Evolutionary conservation across 805 yeast species (phyloP).

Genomic region (Danielia oregonensis): DNA sequence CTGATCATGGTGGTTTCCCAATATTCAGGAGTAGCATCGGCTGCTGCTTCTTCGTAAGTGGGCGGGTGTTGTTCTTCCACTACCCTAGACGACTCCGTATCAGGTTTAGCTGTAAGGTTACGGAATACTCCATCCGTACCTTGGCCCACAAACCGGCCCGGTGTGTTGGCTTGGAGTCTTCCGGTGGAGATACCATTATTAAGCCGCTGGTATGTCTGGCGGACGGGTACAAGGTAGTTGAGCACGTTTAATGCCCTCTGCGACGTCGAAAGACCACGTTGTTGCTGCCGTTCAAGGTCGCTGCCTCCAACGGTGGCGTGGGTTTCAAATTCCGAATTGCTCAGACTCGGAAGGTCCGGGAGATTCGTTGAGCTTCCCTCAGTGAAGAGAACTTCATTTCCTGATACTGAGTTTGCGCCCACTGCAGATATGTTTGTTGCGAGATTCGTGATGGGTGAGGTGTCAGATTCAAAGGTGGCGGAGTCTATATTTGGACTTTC

Average conservation of each 20-base stretch:
- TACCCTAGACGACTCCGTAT: slow-evolving; percentile 32
- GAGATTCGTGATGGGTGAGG: too few species aligned
- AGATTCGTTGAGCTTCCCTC: slow-evolving; percentile 17
- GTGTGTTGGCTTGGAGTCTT: slow-evolving; percentile 38
- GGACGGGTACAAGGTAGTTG: slow-evolving; percentile 34
- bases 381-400: too few species aligned
- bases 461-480: too few species aligned
- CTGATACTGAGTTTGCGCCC: too few species aligned
- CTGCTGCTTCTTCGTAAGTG: slow-evolving; percentile 90
- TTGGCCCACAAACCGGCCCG: slow-evolving; percentile 44
- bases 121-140: slow-evolving; percentile 88
- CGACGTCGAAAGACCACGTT: slow-evolving; percentile 21
- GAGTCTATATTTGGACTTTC: too few species aligned
- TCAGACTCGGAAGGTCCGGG: slow-evolving; percentile 1
- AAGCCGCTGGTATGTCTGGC: slow-evolving; percentile 40
- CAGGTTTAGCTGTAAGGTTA: slow-evolving; percentile 89
- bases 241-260: slow-evolving; percentile 31
- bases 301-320: not conserved
- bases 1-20: slow-evolving; percentile 89
- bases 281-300: slow-evolving; percentile 31
- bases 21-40: slow-evolving; percentile 92
- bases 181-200: slow-evolving; percentile 41
- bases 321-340: not conserved
- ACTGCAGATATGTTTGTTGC: too few species aligned
- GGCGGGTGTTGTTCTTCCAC: slow-evolving; percentile 64